Conservation (phyloP, 768 basidiomycete species). For the Ephemerocybe angulata region DNA sequence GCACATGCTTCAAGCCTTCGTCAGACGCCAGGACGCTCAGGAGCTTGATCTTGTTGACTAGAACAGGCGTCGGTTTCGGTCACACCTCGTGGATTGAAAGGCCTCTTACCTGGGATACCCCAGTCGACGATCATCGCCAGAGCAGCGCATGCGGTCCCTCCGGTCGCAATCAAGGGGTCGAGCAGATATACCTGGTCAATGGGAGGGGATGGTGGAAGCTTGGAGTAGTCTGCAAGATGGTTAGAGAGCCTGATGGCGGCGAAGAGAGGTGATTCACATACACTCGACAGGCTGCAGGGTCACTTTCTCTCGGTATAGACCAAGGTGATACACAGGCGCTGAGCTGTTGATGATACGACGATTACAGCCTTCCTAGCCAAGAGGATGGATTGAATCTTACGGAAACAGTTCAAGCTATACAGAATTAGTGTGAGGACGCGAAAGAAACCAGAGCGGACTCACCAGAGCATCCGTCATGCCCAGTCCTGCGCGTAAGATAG, state of each 20-base stretch:
- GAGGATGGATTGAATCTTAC: constrained; percentile 37
- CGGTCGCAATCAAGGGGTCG: constrained; percentile 93
- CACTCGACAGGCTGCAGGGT: constrained; percentile 90
- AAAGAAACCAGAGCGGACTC: constrained; percentile 11
- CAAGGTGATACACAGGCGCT: constrained; percentile 87
- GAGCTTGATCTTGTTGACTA: constrained; percentile 73
- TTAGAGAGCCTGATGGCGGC: background rate
- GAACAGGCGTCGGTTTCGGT: background rate
- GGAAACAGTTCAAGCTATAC: constrained; percentile 72
- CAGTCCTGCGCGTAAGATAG: constrained; percentile 89
- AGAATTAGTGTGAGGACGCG: background rate
- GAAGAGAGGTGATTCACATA: constrained; percentile 25
- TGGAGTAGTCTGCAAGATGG: constrained; percentile 71
- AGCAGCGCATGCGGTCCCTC: constrained; percentile 87
- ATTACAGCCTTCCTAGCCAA: background rate
- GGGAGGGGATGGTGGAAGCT: constrained; percentile 70
- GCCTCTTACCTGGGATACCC: constrained; percentile 65
- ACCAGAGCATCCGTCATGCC: constrained; percentile 89
- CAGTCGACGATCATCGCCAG: constrained; percentile 81
- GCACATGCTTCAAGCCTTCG: constrained; percentile 66
- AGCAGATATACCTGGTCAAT: constrained; percentile 85
- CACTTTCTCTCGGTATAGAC: constrained; percentile 83
- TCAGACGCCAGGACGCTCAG: constrained; percentile 78
- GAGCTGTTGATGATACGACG: constrained; percentile 34
- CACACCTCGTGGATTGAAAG: background rate